phyloP scores from a whole-genome alignment of 2,329 filamentous ascomycete species.

The Phoma sp. region DNA sequence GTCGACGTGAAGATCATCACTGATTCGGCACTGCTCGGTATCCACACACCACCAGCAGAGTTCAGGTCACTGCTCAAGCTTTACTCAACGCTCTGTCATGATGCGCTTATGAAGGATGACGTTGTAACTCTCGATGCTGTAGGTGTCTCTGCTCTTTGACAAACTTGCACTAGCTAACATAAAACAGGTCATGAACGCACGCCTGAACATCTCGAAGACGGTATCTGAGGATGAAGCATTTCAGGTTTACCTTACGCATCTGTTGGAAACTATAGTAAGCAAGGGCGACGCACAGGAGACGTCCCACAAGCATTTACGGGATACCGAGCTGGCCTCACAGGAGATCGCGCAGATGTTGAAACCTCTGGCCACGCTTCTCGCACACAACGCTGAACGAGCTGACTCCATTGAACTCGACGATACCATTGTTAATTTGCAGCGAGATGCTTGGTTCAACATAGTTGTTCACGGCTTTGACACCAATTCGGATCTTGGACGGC shows the following conservation, averaged over 20 bases:
- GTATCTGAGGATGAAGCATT: constrained; percentile 76
- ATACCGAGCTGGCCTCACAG: constrained; percentile 80
- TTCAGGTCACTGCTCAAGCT: constrained; percentile 86
- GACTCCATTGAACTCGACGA: constrained; percentile 63
- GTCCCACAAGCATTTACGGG: constrained; percentile 72
- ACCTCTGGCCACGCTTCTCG: constrained; percentile 85
- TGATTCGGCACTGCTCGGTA: constrained; percentile 77
- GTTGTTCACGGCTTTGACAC: constrained; percentile 89
- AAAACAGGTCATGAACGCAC: constrained; percentile 73
- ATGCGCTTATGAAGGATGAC: constrained; percentile 74
- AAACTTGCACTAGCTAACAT: constrained; percentile 8
- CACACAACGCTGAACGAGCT: constrained; percentile 57
- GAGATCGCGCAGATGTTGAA: constrained; percentile 88
- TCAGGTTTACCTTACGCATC: constrained; percentile 79
- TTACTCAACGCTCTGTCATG: constrained; percentile 75
- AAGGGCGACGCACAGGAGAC: constrained; percentile 84
- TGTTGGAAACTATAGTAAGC: constrained; percentile 86
- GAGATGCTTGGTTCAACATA: constrained; percentile 98
- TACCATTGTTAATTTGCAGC: constrained; percentile 69
- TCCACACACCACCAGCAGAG: constrained; percentile 79
- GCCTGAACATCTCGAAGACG: constrained; percentile 76
- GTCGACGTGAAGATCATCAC: constrained; percentile 87
- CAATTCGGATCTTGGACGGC: constrained; percentile 73
- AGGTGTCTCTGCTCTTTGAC: constrained; percentile 43
- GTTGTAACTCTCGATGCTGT: constrained; percentile 73